These are phyloP conservation scores for Camelina hispida DNA, from an alignment of 345 rosid species.

Conservation along the genomic window DNA sequence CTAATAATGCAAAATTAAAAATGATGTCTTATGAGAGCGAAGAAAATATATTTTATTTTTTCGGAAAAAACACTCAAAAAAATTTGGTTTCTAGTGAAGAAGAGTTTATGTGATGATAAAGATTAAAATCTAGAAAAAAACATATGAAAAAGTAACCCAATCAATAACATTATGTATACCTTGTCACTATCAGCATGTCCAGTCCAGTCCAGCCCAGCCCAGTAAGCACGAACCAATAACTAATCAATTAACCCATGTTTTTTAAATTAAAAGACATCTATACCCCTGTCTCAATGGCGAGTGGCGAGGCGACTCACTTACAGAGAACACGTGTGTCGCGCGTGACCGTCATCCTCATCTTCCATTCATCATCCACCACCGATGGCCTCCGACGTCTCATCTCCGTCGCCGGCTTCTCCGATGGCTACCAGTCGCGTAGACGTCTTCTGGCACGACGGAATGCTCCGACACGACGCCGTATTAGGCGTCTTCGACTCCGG, in stretches of 20 bases:
- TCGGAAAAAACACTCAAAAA: too few species aligned
- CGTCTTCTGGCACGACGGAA: conserved; percentile 90
- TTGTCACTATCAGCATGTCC: background rate
- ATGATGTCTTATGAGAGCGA: too few species aligned
- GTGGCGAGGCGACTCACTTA: background rate
- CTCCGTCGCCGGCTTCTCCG: conserved; percentile 32
- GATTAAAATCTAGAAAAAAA: too few species aligned
- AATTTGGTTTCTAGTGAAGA: too few species aligned
- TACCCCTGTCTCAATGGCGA: background rate
- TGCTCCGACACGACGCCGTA: conserved; percentile 74
- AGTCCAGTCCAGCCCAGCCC: background rate
- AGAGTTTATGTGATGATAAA: too few species aligned
- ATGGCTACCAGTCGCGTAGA: conserved; percentile 43
- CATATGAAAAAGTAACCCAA: too few species aligned
- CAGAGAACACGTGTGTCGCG: background rate
- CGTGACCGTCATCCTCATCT: background rate
- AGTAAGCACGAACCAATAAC: background rate
- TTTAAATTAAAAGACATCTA: background rate
- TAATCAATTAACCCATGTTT: background rate
- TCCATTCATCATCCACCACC: background rate
- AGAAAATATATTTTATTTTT: too few species aligned
- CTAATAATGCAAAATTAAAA: too few species aligned
- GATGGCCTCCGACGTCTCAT: conserved; percentile 21
- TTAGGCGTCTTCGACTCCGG: conserved; percentile 75
- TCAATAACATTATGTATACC: background rate